A percentile compares a stretch with the other conserved stretches of the same genome.
Conservation (phyloP, 169 alveolate genomes). For the Besnoitia besnoiti region DNA sequence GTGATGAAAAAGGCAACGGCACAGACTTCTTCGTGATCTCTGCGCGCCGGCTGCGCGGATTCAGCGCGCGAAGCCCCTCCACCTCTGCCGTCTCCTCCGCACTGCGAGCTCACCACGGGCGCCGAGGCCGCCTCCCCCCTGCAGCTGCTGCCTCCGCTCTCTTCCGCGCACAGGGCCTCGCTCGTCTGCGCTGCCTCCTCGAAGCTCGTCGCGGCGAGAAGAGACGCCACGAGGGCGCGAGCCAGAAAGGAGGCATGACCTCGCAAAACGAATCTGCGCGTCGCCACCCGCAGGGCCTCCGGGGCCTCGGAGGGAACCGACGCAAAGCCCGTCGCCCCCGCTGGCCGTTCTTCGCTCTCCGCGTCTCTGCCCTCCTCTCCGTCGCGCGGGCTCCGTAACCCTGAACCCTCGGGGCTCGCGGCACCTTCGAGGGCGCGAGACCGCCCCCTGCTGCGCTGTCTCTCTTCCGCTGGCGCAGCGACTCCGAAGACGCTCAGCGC, state of each 20-base stretch:
- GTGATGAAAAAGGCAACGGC: neutral
- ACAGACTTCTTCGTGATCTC: neutral
- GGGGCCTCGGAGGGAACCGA: no score
- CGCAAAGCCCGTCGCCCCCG: no score
- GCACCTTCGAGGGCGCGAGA: no score
- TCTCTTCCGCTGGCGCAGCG: neutral
- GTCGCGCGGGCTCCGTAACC: no score
- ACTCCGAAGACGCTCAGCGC: no score
- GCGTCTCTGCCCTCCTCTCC: no score
- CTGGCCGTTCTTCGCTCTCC: no score
- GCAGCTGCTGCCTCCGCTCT: neutral
- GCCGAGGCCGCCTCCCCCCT: neutral
- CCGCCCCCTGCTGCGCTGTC: neutral
- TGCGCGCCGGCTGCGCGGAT: neutral
- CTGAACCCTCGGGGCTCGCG: no score
- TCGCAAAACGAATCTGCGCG: constrained; percentile 5
- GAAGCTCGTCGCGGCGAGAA: neutral
- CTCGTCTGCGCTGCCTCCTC: no score
- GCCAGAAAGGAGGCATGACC: neutral
- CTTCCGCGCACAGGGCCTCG: neutral
- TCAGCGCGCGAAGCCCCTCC: neutral
- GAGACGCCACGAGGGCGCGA: neutral
- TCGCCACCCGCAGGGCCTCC: neutral
- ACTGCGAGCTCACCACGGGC: neutral
- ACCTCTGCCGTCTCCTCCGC: neutral